Conservation (phyloP, 441 rosid species). For the Gossypium davidsonii region DNA sequence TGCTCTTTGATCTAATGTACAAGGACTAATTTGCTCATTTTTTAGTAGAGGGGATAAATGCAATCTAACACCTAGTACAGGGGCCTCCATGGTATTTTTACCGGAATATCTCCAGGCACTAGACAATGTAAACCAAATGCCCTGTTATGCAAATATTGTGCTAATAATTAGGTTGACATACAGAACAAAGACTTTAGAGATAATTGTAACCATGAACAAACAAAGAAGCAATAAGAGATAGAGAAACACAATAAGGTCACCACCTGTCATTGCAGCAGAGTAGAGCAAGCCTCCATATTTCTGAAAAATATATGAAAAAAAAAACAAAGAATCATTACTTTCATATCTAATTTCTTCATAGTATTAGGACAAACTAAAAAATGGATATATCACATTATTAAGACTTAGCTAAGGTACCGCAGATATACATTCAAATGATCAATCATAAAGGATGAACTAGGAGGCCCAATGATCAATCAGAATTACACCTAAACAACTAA, state of each 20-base stretch:
- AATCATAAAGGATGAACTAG: not conserved
- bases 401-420: not conserved
- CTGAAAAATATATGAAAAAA: constrained; percentile 34
- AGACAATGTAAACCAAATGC: not conserved
- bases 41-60: too few relatives aligned
- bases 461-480: not conserved
- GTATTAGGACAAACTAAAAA: not conserved
- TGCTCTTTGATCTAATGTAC: too few relatives aligned
- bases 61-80: too few relatives aligned
- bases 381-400: not conserved
- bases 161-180: not conserved
- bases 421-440: not conserved
- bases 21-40: too few relatives aligned
- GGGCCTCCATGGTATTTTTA: too few relatives aligned
- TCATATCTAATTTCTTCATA: not conserved
- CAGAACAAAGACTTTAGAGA: not conserved
- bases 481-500: not conserved
- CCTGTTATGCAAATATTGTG: not conserved
- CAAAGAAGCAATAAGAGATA: not conserved
- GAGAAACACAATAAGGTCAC: not conserved
- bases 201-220: not conserved
- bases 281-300: constrained; percentile 44
- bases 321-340: not conserved
- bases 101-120: not conserved
- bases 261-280: constrained; percentile 68